Conservation (phyloP, 371 early-diverging fungal genomes). For the Mucor racemosus region DNA sequence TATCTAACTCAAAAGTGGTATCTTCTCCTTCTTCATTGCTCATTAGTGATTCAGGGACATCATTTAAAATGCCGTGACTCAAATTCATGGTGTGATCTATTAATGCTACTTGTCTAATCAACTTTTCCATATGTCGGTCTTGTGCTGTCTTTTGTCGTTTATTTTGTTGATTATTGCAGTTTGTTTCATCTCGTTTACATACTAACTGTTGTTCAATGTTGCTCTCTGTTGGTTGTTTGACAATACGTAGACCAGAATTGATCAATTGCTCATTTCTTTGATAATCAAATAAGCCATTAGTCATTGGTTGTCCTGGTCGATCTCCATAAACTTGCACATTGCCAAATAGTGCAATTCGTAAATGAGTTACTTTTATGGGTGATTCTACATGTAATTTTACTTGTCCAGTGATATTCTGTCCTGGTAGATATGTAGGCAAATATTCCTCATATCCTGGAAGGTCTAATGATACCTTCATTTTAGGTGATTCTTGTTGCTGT, state of each 20-base stretch:
- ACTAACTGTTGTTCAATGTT: not conserved
- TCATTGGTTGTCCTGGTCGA: conserved; percentile 8
- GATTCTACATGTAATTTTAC: conserved; percentile 2
- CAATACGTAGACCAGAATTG: conserved; percentile 18
- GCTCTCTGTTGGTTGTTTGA: not conserved
- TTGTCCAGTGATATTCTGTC: conserved; percentile 19
- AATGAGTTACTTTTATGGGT: conserved; percentile 13
- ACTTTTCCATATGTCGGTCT: conserved; percentile 14
- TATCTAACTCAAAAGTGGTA: conserved; percentile 8
- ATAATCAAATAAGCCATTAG: conserved; percentile 20
- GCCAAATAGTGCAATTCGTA: conserved; percentile 19
- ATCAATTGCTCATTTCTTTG: conserved; percentile 17
- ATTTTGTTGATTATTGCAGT: not conserved
- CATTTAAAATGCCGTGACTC: not conserved
- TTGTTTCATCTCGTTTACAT: not conserved
- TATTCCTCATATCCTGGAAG: conserved; percentile 12
- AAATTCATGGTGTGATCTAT: not conserved
- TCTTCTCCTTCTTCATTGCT: not conserved
- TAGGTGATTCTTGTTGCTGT: not conserved
- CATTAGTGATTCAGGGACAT: not conserved
- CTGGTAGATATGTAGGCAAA: conserved; percentile 22
- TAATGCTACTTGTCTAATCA: conserved; percentile 12
- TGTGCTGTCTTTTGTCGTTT: conserved; percentile 10
- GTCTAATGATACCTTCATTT: conserved; percentile 11
- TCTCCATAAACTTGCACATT: conserved; percentile 22